phyloP scores from a whole-genome alignment of 176 grass and related monocot species.

The Triticum aestivum region DNA sequence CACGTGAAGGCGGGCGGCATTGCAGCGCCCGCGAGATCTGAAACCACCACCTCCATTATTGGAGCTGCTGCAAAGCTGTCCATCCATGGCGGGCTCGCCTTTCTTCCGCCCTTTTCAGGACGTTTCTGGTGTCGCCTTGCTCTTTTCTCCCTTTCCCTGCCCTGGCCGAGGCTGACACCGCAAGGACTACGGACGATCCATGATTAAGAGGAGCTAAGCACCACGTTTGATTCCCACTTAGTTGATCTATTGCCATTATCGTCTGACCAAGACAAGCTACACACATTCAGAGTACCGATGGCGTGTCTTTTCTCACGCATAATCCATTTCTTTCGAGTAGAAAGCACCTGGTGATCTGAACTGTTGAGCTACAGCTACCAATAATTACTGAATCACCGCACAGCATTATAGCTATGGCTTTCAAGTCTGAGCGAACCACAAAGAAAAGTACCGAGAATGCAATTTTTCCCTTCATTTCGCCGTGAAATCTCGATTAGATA shows the following conservation, averaged over 20 bases:
- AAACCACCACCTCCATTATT: conserved; percentile 33
- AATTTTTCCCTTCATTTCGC: too few species aligned
- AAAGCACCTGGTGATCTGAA: too few species aligned
- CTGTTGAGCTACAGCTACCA: too few species aligned
- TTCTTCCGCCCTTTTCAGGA: background rate
- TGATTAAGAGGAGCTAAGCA: background rate
- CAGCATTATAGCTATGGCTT: too few species aligned
- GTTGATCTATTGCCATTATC: background rate
- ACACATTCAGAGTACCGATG: background rate
- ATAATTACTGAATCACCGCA: too few species aligned
- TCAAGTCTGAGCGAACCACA: too few species aligned
- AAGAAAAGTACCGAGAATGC: background rate
- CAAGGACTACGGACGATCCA: conserved; percentile 20
- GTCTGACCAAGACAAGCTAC: background rate
- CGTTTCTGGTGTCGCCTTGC: conserved; percentile 12
- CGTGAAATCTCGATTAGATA: background rate
- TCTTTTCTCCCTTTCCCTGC: background rate
- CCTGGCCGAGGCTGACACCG: background rate
- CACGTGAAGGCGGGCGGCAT: conserved; percentile 7
- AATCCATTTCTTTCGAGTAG: too few species aligned
- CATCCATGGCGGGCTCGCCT: conserved; percentile 1
- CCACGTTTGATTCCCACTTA: background rate
- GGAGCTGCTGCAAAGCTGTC: conserved; percentile 6
- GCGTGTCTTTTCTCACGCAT: too few species aligned
- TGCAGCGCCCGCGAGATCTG: conserved; percentile 20